Conservation (phyloP, 1,284 basidiomycete species). For the Cystobasidium sp. region DNA sequence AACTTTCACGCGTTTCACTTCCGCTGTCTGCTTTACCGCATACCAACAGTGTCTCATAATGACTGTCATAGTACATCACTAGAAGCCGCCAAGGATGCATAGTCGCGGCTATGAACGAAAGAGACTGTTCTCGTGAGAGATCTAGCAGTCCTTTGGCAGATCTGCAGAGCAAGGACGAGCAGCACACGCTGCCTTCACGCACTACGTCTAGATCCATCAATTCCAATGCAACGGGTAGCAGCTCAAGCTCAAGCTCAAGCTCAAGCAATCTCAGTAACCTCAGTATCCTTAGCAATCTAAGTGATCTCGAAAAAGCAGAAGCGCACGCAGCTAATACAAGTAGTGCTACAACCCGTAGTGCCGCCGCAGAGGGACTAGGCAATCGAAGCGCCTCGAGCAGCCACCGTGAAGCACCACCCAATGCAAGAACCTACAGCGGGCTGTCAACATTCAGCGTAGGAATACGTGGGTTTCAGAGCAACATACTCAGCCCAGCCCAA, state of each 20-base stretch:
- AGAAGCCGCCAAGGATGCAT: background rate
- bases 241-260: conserved; percentile 14
- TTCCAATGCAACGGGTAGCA: conserved; percentile 16
- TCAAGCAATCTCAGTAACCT: conserved; percentile 27
- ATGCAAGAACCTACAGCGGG: conserved; percentile 8
- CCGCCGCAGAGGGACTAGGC: conserved; percentile 1
- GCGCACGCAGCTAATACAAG: background rate
- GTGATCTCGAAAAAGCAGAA: conserved; percentile 23
- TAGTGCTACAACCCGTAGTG: background rate
- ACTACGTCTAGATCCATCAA: conserved; percentile 7
- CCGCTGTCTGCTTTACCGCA: no score
- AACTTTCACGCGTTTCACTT: no score
- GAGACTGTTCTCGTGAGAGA: conserved; percentile 9
- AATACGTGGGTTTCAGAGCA: conserved; percentile 27
- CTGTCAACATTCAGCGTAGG: conserved; percentile 34
- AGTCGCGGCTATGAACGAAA: conserved; percentile 7
- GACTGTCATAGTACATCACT: no score
- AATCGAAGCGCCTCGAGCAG: background rate
- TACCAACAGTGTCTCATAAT: no score
- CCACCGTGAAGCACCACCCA: background rate
- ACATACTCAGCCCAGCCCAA: conserved; percentile 34
- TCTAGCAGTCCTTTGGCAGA: background rate
- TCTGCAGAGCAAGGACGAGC: background rate
- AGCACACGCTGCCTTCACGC: conserved; percentile 3
- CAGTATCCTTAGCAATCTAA: background rate